Percentiles rank a stretch among this genome's conserved stretches.
Conservation (phyloP, 2,329 filamentous ascomycete species). For the Pseudogymnoascus sp. region DNA sequence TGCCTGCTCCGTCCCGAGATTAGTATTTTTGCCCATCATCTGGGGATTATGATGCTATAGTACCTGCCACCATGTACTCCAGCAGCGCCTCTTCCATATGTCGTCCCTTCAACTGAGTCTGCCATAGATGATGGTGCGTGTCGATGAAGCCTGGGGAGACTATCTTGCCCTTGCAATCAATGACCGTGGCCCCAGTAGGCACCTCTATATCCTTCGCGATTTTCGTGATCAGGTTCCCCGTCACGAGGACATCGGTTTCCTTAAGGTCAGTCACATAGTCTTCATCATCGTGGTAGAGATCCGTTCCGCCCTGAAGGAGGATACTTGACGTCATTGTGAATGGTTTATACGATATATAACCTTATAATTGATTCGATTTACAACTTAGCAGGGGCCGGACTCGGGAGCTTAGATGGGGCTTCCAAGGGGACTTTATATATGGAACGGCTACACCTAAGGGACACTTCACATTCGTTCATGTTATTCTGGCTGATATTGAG, state of each 20-base stretch:
- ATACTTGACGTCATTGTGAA: conserved; percentile 14
- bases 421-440: not conserved
- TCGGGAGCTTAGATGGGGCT: not conserved
- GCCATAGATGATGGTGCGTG: conserved; percentile 29
- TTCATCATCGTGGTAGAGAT: conserved; percentile 29
- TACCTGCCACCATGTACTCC: conserved; percentile 36
- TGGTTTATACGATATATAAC: not conserved
- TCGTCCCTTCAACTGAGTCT: conserved; percentile 32
- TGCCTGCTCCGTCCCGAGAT: conserved; percentile 25
- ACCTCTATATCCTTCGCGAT: conserved; percentile 25
- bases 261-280: conserved; percentile 27
- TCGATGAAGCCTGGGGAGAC: conserved; percentile 33
- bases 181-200: conserved; percentile 19
- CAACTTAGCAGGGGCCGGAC: not conserved
- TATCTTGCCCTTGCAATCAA: conserved; percentile 33
- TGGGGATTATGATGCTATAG: not conserved
- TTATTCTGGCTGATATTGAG: not conserved
- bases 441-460: not conserved
- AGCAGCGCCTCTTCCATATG: conserved; percentile 35
- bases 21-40: conserved; percentile 8
- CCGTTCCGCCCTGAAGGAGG: conserved; percentile 31
- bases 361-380: not conserved
- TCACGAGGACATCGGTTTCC: conserved; percentile 22
- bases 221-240: conserved; percentile 29
- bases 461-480: not conserved